A percentile compares a stretch with the other conserved stretches of the same genome.
These are phyloP conservation scores for Peronospora destructor DNA, from an alignment of 352 stramenopile species.

Conservation along the genomic window DNA sequence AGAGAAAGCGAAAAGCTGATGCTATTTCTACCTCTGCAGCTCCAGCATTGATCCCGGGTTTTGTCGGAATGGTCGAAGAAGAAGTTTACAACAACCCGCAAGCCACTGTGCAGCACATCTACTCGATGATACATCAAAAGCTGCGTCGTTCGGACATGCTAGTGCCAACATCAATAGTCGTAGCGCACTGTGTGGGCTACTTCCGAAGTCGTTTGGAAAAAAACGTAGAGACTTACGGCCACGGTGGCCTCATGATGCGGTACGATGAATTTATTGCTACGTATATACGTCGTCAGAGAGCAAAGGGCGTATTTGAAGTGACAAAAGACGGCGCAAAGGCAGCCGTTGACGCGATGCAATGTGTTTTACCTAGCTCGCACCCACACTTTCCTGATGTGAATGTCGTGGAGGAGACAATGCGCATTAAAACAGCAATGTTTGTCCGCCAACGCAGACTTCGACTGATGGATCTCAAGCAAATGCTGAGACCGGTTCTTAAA, in stretches of 20 bases:
- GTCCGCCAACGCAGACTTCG: constrained; percentile 33
- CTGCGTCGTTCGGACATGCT: constrained; percentile 32
- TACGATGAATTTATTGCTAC: constrained; percentile 54
- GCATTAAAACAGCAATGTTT: constrained; percentile 29
- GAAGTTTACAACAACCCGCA: constrained; percentile 39
- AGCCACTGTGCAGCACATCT: constrained; percentile 32
- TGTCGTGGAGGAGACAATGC: constrained; percentile 35
- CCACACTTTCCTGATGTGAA: constrained; percentile 38
- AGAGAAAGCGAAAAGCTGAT: constrained; percentile 21
- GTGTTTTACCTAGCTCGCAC: constrained; percentile 38
- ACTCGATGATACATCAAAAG: constrained; percentile 31
- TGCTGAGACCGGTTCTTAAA: constrained; percentile 33
- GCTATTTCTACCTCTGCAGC: constrained; percentile 8
- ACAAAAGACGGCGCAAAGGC: constrained; percentile 16
- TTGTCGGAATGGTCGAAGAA: constrained; percentile 54
- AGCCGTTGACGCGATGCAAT: constrained; percentile 40
- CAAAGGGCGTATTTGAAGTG: constrained; percentile 14
- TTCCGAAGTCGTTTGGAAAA: constrained; percentile 37
- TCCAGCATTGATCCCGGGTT: constrained; percentile 32
- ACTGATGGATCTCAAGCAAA: constrained; percentile 41
- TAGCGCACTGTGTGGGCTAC: constrained; percentile 26
- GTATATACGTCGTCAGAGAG: constrained; percentile 31
- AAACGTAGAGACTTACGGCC: constrained; percentile 32
- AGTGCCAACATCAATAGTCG: constrained; percentile 40
- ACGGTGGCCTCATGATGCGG: constrained; percentile 39